Evolutionary conservation across 352 stramenopile genomes (phyloP).

Genomic region (Phytophthora lateralis): DNA sequence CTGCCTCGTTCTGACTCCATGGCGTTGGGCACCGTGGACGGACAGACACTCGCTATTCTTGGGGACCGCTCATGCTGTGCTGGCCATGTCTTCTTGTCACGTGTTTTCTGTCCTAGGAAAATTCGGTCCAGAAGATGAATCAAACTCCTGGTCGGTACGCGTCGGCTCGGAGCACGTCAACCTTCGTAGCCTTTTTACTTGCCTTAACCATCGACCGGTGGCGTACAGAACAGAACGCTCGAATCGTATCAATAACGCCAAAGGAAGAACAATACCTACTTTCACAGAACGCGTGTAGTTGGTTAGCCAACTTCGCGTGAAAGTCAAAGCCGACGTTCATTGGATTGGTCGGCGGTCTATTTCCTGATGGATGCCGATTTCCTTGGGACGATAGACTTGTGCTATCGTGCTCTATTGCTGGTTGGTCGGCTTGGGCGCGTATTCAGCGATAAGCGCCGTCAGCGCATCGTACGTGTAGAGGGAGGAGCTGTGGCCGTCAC

Average conservation of each 20-base stretch:
- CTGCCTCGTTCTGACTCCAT: slow-evolving; percentile 25
- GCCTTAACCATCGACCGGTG: not conserved
- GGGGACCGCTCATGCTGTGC: not conserved
- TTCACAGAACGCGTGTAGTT: too few relatives aligned
- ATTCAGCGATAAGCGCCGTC: slow-evolving; percentile 61
- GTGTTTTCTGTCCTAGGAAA: slow-evolving; percentile 1
- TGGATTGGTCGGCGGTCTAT: not conserved
- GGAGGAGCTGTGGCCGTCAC: slow-evolving; percentile 95
- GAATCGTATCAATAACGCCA: too few relatives aligned
- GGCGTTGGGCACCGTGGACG: slow-evolving; percentile 7
- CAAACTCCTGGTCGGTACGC: not conserved
- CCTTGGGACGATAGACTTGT: not conserved
- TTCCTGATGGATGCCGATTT: not conserved
- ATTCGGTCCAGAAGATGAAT: slow-evolving; percentile 8
- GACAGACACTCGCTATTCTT: slow-evolving; percentile 22
- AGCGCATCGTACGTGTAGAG: slow-evolving; percentile 96
- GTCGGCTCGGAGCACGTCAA: not conserved
- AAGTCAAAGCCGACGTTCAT: not conserved
- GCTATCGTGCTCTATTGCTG: slow-evolving; percentile 18
- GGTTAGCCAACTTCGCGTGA: too few relatives aligned
- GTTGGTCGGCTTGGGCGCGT: slow-evolving; percentile 15
- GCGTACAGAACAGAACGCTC: too few relatives aligned
- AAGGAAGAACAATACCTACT: too few relatives aligned
- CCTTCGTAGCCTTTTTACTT: not conserved
- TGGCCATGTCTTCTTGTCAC: slow-evolving; percentile 11